Base-by-base conservation (phyloP, 768 basidiomycete species). In the Phylloporus sp. region DNA sequence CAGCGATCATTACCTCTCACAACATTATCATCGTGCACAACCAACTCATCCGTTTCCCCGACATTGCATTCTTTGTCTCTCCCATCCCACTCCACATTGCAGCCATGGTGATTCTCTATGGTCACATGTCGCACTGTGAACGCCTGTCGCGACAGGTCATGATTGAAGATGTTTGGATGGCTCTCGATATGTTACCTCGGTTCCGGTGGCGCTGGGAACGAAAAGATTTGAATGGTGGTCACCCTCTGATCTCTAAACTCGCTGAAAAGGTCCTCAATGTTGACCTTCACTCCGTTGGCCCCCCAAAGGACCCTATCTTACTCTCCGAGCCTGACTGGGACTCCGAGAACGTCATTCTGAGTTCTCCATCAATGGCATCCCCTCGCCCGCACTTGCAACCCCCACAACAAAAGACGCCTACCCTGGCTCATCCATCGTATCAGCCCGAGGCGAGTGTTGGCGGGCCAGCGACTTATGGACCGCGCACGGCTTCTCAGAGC, bases 131-230 rank as follows among this genome's bases (percentile, higher is more conserved):
- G 7, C 79, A 80, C 42, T 86, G 84, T 49, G 79, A 86, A 22
- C 77, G 75, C 33, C 73, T 90, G 22, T 66, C 83, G 2, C 75
- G 73, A 32, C 71, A 81, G 46, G 77, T 79, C 31, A 87, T 84
- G 31, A 70, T 87, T 23, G 85, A 90, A 65, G 90, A 92, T 57
- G 77, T 92, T 29, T 87, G 85, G 81, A 79, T 88, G 63, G 90
- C 90, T 23, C 80, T 92, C 18, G 84, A 90, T 63, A 86, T 90
- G 80, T 78, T 91, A 10, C 90, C 90, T 3, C 82, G 83, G 26
- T 86, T 91, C 77, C 82, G 90, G 41, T 92, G 90, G 90, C 81
- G 90, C 52, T 92, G 90, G 90, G 87, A 90, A 59, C 79, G 90
- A 42, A 89, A 84, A 62, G 89, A 91, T 59, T 66, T 79, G 44